Conservation (phyloP, 805 yeast genomes). For the Metschnikowia bowlesiae region DNA sequence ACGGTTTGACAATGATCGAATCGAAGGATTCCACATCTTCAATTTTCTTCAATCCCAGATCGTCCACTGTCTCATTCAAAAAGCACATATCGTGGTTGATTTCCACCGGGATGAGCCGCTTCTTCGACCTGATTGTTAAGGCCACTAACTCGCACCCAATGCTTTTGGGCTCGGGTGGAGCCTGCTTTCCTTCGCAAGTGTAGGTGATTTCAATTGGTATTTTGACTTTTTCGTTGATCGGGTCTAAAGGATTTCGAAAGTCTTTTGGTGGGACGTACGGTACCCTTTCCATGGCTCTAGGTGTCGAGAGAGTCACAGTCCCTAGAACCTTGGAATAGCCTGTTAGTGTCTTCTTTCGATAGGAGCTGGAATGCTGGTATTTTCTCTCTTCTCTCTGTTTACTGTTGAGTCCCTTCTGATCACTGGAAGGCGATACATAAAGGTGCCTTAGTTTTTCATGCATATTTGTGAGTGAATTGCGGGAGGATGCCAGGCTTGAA, state of each 20-base stretch:
- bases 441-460: conserved; percentile 28
- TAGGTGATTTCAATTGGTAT: conserved; percentile 33
- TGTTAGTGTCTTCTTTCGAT: conserved; percentile 32
- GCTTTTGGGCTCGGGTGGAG: conserved; percentile 31
- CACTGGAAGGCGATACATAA: conserved; percentile 23
- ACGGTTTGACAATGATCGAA: conserved; percentile 29
- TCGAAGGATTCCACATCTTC: conserved; percentile 27
- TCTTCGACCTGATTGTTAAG: conserved; percentile 32
- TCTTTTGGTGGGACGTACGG: conserved; percentile 31
- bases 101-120: conserved; percentile 37
- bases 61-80: conserved; percentile 27
- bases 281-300: conserved; percentile 25
- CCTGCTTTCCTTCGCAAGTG: conserved; percentile 15
- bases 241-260: conserved; percentile 18
- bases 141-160: conserved; percentile 33
- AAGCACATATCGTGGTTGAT: conserved; percentile 38
- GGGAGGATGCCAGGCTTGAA: conserved; percentile 9
- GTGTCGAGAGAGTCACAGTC: conserved; percentile 32
- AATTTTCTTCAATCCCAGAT: conserved; percentile 19
- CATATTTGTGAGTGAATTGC: conserved; percentile 5
- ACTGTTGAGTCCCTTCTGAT: conserved; percentile 15
- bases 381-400: conserved; percentile 17
- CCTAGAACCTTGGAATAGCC: conserved; percentile 30
- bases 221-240: conserved; percentile 16
- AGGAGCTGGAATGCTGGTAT: conserved; percentile 31